Evolutionary conservation across 306 rosid genomes (phyloP), one percentile per base, ranked within the genome.

Genomic region (Prunus mongolica): DNA sequence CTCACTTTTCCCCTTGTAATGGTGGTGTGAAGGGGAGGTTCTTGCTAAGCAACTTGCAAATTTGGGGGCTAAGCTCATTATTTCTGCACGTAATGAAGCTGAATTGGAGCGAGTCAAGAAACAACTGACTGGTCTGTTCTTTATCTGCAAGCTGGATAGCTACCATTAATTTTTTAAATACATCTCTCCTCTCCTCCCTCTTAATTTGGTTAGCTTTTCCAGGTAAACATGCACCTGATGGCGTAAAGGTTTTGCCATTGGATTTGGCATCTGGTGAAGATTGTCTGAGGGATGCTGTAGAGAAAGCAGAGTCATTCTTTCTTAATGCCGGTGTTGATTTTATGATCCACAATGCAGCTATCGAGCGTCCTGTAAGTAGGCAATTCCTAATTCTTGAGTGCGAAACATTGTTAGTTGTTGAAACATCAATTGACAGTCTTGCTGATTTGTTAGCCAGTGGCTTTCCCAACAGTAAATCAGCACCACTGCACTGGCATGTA

Each of bases 311-410:
- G 79, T 92, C 86, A 11, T 34, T 84, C 78, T 90, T 95, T 54
- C 91, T 90, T 0, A 85, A 87, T 79, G 80, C 85, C 58, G 98
- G 98, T 72, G 90, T 90, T 79, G 96, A 95, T 87, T 92, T 87
- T 75, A 90, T 95, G 96, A 85, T 95, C 76, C 98, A 95, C 68
- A 95, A 92, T 88, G 97, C 97, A 44, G 97, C 97, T 80, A 85
- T 80, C 69, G 98, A 95, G 88, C 97, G 98, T 73, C 98, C 97
- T 49, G 97, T 95, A 81, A 88, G 97, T 89, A 73, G 74, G 71
- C 54, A 78, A 50, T 81, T 65, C 32, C 84, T 67, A 67, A 72
- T 77, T 62, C 73, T 46, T 27, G 51, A 64, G 81, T 32, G 38
- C 78, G 64, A 6, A 19, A 64, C 30, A 62, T 76, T 28, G 34